Base-by-base conservation (phyloP, 345 rosid species). In the Sonneratia alba region DNA sequence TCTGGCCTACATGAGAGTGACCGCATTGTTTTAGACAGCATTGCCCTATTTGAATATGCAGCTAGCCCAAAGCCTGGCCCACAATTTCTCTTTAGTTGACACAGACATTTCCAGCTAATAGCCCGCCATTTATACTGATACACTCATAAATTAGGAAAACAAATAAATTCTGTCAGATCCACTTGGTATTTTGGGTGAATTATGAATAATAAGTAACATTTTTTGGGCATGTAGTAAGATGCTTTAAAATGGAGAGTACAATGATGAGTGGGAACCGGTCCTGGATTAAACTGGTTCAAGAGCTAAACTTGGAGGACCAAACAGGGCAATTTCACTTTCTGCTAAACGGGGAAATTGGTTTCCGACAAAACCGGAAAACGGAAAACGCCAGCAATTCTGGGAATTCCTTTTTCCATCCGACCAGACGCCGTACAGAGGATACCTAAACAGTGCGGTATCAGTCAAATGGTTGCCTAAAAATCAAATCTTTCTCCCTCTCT, bases 401-500 rank as follows among this genome's bases (percentile, higher is more conserved):
- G 13, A n/a, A 57, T 6, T 4, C 34, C 7, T 53, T 57, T 55
- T 22, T 57, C 63, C 63, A 22, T 22, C 63, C 63, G 63, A 57
- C 63, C 63, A n/a, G n/a, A 57, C 32, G 21, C 63, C 63, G 63
- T 57, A 57, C 63, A 57, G 63, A 22, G 34, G n/a, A n/a, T 57
- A 7, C 63, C 63, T 22, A 2, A 57, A 57, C 63, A 57, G 63
- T 57, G 63, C 34, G n/a, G 15, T 16, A 59, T 61, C 18, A 43
- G 62, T 38, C 67, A 57, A 71, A 27, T 47, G 37, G 14, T 42
- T 42, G 48, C 67, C 68, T 40, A 68, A 42, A 27, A 56, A 57
- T 59, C 72, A 13, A 74, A 70, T 69, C 67, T 64, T 22, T 73
- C 75, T n/a, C 62, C 16, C 70, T 27, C 32, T 27, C 43, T 40